Evolutionary conservation across 768 basidiomycete genomes (phyloP).

Genomic region (Leccinum pellstonianum): DNA sequence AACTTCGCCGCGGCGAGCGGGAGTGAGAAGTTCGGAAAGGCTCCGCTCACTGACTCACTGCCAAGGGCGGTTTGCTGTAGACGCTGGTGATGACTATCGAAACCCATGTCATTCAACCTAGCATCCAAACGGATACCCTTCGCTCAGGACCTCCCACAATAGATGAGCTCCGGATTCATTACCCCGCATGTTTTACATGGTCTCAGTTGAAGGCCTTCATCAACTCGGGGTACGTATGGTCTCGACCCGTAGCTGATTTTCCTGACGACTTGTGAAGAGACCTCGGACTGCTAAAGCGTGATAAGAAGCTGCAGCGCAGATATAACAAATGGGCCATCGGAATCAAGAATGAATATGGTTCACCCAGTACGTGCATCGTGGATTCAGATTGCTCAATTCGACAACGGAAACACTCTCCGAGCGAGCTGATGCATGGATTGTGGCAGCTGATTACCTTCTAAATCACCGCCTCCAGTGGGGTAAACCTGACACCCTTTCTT

Average conservation of each 20-base stretch:
- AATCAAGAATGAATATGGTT: constrained; percentile 61
- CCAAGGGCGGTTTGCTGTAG: background rate
- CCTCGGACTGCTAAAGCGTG: constrained; percentile 75
- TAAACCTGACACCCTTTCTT: constrained; percentile 58
- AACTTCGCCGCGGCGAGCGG: background rate
- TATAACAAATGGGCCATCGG: constrained; percentile 60
- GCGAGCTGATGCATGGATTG: background rate
- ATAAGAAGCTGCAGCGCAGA: constrained; percentile 63
- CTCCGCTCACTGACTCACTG: background rate
- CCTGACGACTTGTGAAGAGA: constrained; percentile 47
- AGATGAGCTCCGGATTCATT: constrained; percentile 64
- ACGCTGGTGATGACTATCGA: constrained; percentile 20
- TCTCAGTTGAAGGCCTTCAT: constrained; percentile 71
- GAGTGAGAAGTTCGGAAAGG: background rate
- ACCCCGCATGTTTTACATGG: constrained; percentile 79
- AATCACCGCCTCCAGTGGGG: constrained; percentile 76
- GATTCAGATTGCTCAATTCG: background rate
- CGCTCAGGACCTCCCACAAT: constrained; percentile 64
- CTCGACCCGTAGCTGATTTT: background rate
- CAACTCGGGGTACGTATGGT: constrained; percentile 62
- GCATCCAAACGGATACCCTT: constrained; percentile 35
- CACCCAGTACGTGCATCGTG: constrained; percentile 49
- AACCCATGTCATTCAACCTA: background rate
- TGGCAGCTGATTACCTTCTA: constrained; percentile 67
- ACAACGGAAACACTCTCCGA: background rate